These are phyloP conservation scores for Cyclotella baltica DNA, from an alignment of 108 stramenopile genomes.

Conservation along the genomic window DNA sequence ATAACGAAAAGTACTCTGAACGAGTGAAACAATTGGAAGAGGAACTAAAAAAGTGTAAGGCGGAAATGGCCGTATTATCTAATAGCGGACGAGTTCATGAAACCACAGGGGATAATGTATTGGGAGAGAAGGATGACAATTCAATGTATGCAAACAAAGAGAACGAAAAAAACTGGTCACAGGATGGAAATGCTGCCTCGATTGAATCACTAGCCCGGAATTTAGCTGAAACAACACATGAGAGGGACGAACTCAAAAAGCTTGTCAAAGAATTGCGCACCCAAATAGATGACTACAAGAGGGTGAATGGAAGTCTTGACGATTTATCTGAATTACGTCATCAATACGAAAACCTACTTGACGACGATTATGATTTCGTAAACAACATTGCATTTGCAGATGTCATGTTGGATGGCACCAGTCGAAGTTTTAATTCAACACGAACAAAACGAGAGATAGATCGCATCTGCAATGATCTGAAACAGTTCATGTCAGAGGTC, in stretches of 20 bases:
- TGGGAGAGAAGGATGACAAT: not conserved
- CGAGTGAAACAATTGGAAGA: constrained; percentile 6
- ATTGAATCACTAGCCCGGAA: constrained; percentile 18
- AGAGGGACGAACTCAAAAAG: not conserved
- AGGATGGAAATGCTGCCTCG: constrained; percentile 1
- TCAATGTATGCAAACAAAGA: not conserved
- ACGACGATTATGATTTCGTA: not conserved
- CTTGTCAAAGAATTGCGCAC: not conserved
- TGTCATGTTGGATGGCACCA: not conserved
- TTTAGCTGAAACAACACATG: constrained; percentile 14
- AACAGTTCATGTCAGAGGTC: constrained; percentile 11
- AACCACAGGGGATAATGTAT: not conserved
- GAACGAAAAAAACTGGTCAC: not conserved
- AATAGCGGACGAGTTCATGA: too few species aligned
- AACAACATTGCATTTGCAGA: constrained; percentile 9
- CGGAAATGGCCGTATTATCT: not conserved
- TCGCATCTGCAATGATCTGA: constrained; percentile 27
- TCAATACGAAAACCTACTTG: not conserved
- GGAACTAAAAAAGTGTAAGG: constrained; percentile 4
- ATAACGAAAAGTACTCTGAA: constrained; percentile 17
- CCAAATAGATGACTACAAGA: not conserved
- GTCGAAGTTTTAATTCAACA: not conserved
- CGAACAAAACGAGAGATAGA: constrained; percentile 9
- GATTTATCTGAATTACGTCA: not conserved
- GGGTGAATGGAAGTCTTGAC: not conserved